A percentile compares a stretch with the other conserved stretches of the same genome.
Evolutionary conservation across 305 asterid genomes (phyloP).

Genomic region (Fraxinus latifolia): DNA sequence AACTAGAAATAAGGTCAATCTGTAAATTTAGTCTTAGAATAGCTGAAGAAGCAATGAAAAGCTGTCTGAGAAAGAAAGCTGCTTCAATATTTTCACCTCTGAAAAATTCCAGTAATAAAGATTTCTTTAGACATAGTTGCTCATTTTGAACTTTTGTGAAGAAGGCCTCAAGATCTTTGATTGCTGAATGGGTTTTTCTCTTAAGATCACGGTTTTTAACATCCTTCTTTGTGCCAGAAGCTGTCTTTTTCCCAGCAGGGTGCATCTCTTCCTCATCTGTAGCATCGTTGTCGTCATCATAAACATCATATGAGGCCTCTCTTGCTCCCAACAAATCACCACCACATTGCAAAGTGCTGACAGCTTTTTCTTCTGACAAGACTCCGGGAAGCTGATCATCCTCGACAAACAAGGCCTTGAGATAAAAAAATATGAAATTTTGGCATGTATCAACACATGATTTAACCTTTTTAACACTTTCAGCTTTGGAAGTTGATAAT

Average conservation of each 20-base stretch:
- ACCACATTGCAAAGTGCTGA: slow-evolving; percentile 20
- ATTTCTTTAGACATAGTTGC: slow-evolving; percentile 42
- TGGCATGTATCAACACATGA: slow-evolving; percentile 44
- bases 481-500: slow-evolving; percentile 37
- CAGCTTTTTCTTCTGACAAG: slow-evolving; percentile 22
- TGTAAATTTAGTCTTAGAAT: slow-evolving; percentile 58
- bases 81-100: slow-evolving; percentile 61
- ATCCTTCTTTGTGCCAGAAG: slow-evolving; percentile 31
- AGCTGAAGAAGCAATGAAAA: slow-evolving; percentile 75
- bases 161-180: slow-evolving; percentile 46
- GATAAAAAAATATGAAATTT: slow-evolving; percentile 34
- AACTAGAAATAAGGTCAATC: slow-evolving; percentile 40
- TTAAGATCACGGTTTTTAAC: slow-evolving; percentile 22
- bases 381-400: slow-evolving; percentile 30
- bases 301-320: slow-evolving; percentile 23
- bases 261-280: slow-evolving; percentile 30
- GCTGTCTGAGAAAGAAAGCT: slow-evolving; percentile 60
- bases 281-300: slow-evolving; percentile 28
- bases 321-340: slow-evolving; percentile 18
- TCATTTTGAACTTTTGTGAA: slow-evolving; percentile 46
- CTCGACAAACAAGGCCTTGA: slow-evolving; percentile 51
- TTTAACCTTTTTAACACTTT: slow-evolving; percentile 40
- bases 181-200: slow-evolving; percentile 26
- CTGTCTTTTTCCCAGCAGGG: slow-evolving; percentile 20
- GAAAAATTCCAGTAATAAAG: slow-evolving; percentile 48